phyloP scores from a whole-genome alignment of 208 protist genomes.

The Cochliopodium minus region DNA sequence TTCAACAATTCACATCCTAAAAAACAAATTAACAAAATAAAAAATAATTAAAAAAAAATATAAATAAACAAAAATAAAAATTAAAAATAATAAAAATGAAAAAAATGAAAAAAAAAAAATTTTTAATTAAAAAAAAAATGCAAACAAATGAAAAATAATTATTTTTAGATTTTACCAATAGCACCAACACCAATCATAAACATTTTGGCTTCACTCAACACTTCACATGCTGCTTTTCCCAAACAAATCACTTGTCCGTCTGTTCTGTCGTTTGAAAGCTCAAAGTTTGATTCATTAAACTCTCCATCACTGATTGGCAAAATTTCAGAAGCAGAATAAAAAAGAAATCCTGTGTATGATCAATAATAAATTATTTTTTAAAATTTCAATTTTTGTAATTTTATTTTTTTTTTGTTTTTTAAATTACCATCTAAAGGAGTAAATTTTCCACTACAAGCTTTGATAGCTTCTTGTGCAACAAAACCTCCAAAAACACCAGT shows the following conservation, averaged over 20 bases:
- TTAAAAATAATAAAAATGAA: too few species aligned
- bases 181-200: conserved; percentile 92
- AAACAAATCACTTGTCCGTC: conserved; percentile 81
- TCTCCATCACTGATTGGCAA: conserved; percentile 19
- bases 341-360: too few species aligned
- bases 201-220: conserved; percentile 48
- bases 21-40: conserved; percentile 87
- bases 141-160: too few species aligned
- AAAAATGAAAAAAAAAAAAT: too few species aligned
- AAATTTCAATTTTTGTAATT: neutral
- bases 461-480: conserved; percentile 75
- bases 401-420: conserved; percentile 14
- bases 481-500: conserved; percentile 76
- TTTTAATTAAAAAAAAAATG: too few species aligned
- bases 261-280: conserved; percentile 44
- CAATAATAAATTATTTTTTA: too few species aligned
- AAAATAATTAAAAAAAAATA: too few species aligned
- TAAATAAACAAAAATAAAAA: too few species aligned
- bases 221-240: conserved; percentile 60
- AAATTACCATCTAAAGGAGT: conserved; percentile 57
- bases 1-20: conserved; percentile 92
- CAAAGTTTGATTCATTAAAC: neutral
- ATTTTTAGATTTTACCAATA: too few species aligned
- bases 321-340: conserved; percentile 63
- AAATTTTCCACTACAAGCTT: conserved; percentile 81